phyloP scores from a whole-genome alignment of 177 flowering plant species.

The Vitis hybrid region DNA sequence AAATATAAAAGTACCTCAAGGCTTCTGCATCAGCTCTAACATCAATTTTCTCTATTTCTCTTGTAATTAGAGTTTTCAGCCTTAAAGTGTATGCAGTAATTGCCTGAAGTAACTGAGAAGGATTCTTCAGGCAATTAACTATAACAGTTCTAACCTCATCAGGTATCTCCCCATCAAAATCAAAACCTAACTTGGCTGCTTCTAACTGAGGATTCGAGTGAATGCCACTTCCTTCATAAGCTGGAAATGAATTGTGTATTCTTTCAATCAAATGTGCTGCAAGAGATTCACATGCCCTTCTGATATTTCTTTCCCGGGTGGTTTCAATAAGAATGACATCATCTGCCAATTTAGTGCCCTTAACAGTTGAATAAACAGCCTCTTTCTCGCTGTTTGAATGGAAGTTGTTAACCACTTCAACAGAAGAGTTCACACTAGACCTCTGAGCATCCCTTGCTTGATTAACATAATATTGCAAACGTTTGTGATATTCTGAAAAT shows the following conservation, averaged over 20 bases:
- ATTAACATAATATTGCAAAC: conserved; percentile 72
- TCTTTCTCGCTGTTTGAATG: conserved; percentile 57
- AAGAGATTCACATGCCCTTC: conserved; percentile 87
- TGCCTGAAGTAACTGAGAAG: conserved; percentile 82
- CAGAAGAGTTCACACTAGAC: conserved; percentile 42
- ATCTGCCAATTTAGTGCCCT: conserved; percentile 72
- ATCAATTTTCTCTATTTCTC: conserved; percentile 90
- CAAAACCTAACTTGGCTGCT: conserved; percentile 74
- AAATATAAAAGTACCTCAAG: conserved; percentile 56
- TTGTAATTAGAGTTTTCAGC: conserved; percentile 62
- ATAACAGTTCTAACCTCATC: conserved; percentile 67
- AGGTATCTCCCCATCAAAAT: conserved; percentile 85
- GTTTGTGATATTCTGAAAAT: conserved; percentile 91
- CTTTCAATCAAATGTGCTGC: conserved; percentile 69
- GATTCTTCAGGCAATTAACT: conserved; percentile 61
- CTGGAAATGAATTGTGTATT: conserved; percentile 73
- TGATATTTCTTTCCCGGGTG: conserved; percentile 68
- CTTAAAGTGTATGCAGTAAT: conserved; percentile 68
- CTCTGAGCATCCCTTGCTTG: conserved; percentile 89
- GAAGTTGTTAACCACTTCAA: conserved; percentile 53
- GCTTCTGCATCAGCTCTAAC: conserved; percentile 94
- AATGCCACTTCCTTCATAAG: conserved; percentile 85
- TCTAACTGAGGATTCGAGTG: conserved; percentile 74
- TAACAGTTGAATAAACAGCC: conserved; percentile 74
- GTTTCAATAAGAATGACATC: conserved; percentile 89